Base-by-base conservation (phyloP, 129 eudicot species). In the Lonicera japonica region DNA sequence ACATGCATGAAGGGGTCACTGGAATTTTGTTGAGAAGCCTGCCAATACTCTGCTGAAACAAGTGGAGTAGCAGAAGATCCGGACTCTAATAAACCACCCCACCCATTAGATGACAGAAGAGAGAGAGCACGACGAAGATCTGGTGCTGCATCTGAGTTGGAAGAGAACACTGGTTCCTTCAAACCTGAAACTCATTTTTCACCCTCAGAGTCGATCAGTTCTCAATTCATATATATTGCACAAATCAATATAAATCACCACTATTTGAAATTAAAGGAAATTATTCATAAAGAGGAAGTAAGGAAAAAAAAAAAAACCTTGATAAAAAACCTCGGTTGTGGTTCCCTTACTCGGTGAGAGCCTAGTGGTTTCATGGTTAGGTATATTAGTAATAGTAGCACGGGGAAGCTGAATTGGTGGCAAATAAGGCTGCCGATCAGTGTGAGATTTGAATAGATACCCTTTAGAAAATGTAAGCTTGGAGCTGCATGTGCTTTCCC, bases 111-210 rank as follows among this genome's bases (percentile, higher is more conserved):
- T 90, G 97, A 86, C 95, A 86, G 97, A 86, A 90, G 97, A 90
- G 95, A 90, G 97, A 81, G 97, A 90, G 95, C 95, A 90, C 87
- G 79, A 19, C 70, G 77, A 77, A 75, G 71, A 54, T 84, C 96
- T 29, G 65, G 80, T 61, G 72, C 84, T 66, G 85, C 87, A 70
- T 73, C 92, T 54, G 74, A 54, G 68, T 58, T 75, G 22, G 90
- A 76, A 12, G 75, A 71, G 76, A 78, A 8, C 38, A 74, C 46
- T 23, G 92, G 55, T 48, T 70, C 88, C 74, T 72, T 76, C 48
- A 69, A 70, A 43, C 95, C 97, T 89, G 83, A 64, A 54, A 60
- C 36, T 11, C 20, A 2, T 50, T 50, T 50, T 12, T 7, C 34
- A 60, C 8, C 1, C 16, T 43, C 3, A 43, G 50, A 11, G 8